These are phyloP conservation scores for Mycotypha africana DNA, from an alignment of 371 early-diverging fungal species.

Conservation along the genomic window DNA sequence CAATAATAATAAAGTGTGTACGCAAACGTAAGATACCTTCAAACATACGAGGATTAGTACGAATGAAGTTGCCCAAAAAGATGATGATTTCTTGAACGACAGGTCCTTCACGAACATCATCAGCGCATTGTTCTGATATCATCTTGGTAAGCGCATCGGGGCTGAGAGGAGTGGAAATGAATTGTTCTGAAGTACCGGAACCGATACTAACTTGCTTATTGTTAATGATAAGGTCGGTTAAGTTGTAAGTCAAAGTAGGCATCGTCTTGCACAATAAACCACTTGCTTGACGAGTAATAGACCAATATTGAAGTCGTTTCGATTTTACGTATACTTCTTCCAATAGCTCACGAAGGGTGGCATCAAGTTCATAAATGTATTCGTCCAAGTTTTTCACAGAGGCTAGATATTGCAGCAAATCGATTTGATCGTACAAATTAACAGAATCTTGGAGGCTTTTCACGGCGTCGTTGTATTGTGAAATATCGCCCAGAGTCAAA, in stretches of 20 bases:
- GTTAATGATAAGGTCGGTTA: slow-evolving; percentile 78
- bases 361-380: slow-evolving; percentile 43
- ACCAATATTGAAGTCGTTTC: slow-evolving; percentile 70
- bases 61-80: slow-evolving; percentile 71
- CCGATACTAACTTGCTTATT: slow-evolving; percentile 80
- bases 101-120: slow-evolving; percentile 81
- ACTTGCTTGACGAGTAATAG: slow-evolving; percentile 79
- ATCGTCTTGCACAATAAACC: slow-evolving; percentile 74
- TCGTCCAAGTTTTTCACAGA: slow-evolving; percentile 63
- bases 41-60: slow-evolving; percentile 67
- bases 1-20: slow-evolving; percentile 78
- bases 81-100: slow-evolving; percentile 83
- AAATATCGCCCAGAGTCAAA: slow-evolving; percentile 64
- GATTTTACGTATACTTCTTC: slow-evolving; percentile 84
- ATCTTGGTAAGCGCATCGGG: slow-evolving; percentile 65
- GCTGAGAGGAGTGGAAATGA: slow-evolving; percentile 62
- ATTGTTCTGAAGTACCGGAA: slow-evolving; percentile 60
- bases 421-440: slow-evolving; percentile 79
- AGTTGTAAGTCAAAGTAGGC: slow-evolving; percentile 70
- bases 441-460: slow-evolving; percentile 56
- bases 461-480: slow-evolving; percentile 59
- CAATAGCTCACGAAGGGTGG: slow-evolving; percentile 59
- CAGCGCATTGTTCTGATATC: slow-evolving; percentile 59
- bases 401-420: slow-evolving; percentile 76
- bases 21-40: slow-evolving; percentile 81